Percentiles rank a stretch among this genome's conserved stretches.
These are phyloP conservation scores for Beta vulgaris DNA, from an alignment of 148 eudicot genomes.

Conservation along the genomic window DNA sequence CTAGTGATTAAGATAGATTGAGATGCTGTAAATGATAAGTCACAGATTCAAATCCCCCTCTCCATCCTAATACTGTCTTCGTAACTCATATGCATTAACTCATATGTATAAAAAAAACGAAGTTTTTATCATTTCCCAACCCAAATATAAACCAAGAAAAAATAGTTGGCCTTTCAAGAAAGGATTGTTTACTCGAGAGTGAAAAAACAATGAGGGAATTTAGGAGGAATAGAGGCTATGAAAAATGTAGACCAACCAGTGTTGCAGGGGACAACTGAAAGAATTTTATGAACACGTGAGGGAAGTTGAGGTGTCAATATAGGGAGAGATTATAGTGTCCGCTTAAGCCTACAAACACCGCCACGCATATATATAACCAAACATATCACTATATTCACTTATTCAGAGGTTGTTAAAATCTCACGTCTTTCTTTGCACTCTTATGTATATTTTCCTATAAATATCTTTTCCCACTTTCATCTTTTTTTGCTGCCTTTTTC, in stretches of 20 bases:
- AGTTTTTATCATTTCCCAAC: too few relatives aligned
- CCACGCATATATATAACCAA: slow-evolving; percentile 20
- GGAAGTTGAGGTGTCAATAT: slow-evolving; percentile 14
- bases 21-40: too few relatives aligned
- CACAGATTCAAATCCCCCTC: too few relatives aligned
- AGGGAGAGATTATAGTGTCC: slow-evolving; percentile 14
- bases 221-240: too few relatives aligned
- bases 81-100: too few relatives aligned
- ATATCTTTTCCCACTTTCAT: not conserved
- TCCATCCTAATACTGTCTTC: too few relatives aligned
- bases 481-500: slow-evolving; percentile 10
- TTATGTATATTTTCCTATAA: not conserved
- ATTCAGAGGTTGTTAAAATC: not conserved
- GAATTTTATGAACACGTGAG: not conserved
- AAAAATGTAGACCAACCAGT: not conserved
- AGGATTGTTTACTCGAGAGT: too few relatives aligned
- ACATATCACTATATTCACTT: not conserved
- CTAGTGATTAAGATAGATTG: too few relatives aligned
- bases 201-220: too few relatives aligned
- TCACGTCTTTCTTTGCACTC: not conserved
- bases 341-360: slow-evolving; percentile 1
- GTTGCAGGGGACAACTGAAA: not conserved
- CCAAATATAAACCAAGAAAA: too few relatives aligned
- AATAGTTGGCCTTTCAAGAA: not conserved
- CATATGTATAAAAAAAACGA: too few relatives aligned